Conservation (phyloP, 1,284 basidiomycete species). For the Neolentinus lepideus region DNA sequence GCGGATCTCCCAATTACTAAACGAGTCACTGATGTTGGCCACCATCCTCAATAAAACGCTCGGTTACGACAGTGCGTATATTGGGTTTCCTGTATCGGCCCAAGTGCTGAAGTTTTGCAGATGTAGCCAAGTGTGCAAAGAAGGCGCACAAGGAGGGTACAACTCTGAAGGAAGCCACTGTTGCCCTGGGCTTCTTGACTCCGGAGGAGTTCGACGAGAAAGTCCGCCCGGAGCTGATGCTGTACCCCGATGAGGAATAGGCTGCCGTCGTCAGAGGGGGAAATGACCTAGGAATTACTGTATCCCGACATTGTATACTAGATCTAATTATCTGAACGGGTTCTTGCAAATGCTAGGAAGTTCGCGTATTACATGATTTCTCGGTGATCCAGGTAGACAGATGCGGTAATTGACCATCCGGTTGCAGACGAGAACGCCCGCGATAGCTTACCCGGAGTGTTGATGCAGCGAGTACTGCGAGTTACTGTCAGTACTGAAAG, state of each 20-base stretch:
- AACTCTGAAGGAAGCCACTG: slow-evolving; percentile 92
- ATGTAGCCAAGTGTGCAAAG: slow-evolving; percentile 98
- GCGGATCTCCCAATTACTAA: slow-evolving; percentile 82
- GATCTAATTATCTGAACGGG: too few species aligned
- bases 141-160: slow-evolving; percentile 98
- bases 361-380: too few species aligned
- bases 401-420: too few species aligned
- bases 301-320: not conserved
- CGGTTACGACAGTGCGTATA: slow-evolving; percentile 86
- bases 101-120: slow-evolving; percentile 28
- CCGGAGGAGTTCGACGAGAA: slow-evolving; percentile 93
- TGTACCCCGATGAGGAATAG: slow-evolving; percentile 60
- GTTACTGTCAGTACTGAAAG: too few species aligned
- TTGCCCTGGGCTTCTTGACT: slow-evolving; percentile 80
- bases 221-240: slow-evolving; percentile 91
- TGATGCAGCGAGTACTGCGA: too few species aligned
- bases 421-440: too few species aligned
- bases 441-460: too few species aligned
- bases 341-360: too few species aligned
- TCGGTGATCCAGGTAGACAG: too few species aligned
- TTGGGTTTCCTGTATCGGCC: not conserved
- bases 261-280: not conserved
- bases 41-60: slow-evolving; percentile 91
- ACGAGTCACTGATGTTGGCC: slow-evolving; percentile 95
- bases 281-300: not conserved